Conservation (phyloP, 495 filamentous ascomycete genomes). For the Penicillium canariense region DNA sequence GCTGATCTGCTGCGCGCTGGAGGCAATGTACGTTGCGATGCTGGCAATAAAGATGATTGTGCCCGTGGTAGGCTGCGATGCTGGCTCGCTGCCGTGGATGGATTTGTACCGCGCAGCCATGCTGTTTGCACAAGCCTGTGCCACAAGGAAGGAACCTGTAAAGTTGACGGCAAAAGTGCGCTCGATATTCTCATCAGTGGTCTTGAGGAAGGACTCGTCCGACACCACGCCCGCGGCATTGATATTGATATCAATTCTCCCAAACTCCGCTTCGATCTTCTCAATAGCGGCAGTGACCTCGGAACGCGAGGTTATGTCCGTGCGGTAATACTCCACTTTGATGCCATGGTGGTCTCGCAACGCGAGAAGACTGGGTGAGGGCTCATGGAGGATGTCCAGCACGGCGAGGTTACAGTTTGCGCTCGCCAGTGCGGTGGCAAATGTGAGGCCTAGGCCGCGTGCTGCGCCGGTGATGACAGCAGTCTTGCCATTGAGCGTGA, state of each 20-base stretch:
- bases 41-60: constrained; percentile 20
- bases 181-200: constrained; percentile 5
- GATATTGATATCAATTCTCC: constrained; percentile 21
- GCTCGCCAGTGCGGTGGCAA: constrained; percentile 7
- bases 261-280: constrained; percentile 20
- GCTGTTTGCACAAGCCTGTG: constrained; percentile 15
- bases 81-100: constrained; percentile 3
- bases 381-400: constrained; percentile 10
- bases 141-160: constrained; percentile 16
- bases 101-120: constrained; percentile 10
- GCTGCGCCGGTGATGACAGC: constrained; percentile 6
- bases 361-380: constrained; percentile 14
- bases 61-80: constrained; percentile 12
- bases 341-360: constrained; percentile 18
- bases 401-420: constrained; percentile 6
- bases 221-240: constrained; percentile 20
- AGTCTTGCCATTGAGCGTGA: constrained; percentile 7
- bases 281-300: constrained; percentile 13
- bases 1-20: constrained; percentile 5
- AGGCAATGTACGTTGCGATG: constrained; percentile 18
- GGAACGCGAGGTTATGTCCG: constrained; percentile 11
- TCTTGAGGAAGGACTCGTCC: constrained; percentile 19
- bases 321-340: constrained; percentile 16
- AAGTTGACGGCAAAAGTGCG: constrained; percentile 16
- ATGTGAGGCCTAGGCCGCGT: constrained; percentile 7